These are phyloP conservation scores for Quercus alba DNA, from an alignment of 306 rosid species.

Conservation along the genomic window DNA sequence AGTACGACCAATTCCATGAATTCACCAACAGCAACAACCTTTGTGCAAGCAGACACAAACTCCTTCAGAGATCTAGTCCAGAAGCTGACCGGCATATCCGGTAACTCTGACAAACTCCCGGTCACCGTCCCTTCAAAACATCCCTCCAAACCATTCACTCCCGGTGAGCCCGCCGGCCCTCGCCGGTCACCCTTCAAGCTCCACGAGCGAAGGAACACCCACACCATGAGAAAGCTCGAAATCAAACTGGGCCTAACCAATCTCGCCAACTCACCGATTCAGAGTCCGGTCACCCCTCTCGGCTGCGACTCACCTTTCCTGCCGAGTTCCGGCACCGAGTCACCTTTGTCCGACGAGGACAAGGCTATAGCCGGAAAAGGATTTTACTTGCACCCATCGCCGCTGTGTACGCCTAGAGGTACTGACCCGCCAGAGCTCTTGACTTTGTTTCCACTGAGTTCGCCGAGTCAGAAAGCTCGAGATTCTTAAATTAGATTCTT, in stretches of 20 bases:
- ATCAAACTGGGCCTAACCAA: conserved; percentile 38
- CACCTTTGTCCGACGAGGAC: conserved; percentile 31
- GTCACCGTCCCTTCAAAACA: conserved; percentile 27
- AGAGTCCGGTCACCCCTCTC: conserved; percentile 40
- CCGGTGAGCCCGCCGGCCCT: conserved; percentile 29
- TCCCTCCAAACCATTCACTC: conserved; percentile 3
- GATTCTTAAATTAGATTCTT: background rate
- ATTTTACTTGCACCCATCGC: conserved; percentile 44
- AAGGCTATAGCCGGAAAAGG: conserved; percentile 31
- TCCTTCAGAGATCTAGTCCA: conserved; percentile 46
- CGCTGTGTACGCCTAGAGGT: conserved; percentile 37
- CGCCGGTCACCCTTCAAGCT: conserved; percentile 52
- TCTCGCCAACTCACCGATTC: conserved; percentile 32
- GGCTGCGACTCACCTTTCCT: conserved; percentile 18
- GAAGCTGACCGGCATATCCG: conserved; percentile 47
- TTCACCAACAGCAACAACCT: conserved; percentile 42
- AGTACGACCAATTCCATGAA: background rate
- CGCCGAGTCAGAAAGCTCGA: conserved; percentile 15
- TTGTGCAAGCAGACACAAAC: conserved; percentile 45
- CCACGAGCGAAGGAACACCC: conserved; percentile 43
- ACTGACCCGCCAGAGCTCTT: conserved; percentile 41
- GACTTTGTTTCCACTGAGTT: conserved; percentile 41
- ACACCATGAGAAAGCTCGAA: conserved; percentile 37
- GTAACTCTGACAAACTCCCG: conserved; percentile 36
- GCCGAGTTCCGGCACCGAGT: conserved; percentile 25